Evolutionary conservation across 2,329 filamentous ascomycete genomes (phyloP), one percentile per base, ranked within the genome.

Genomic region (Aspergillus pseudoglaucus): DNA sequence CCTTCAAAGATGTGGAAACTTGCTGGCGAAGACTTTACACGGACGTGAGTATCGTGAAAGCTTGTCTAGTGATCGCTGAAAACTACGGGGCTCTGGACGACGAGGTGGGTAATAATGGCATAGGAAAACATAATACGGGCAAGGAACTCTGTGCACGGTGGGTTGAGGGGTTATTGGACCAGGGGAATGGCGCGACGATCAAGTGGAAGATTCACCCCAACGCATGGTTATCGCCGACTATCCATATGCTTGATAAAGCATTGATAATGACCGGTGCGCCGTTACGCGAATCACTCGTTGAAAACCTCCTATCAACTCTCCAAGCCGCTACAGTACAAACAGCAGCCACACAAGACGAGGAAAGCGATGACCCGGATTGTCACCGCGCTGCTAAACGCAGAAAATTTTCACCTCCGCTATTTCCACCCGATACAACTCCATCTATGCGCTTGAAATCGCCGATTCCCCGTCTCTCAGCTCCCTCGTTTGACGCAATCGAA

Each of bases 211-310:
- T 62, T 22, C 44, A 52, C 27, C 33, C 56, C 35, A 43, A 56
- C 6, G 53, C 69, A 27, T 80, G 75, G 67, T 61, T 90, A 3
- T 75, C 80, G 30, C 65, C 74, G 1, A 73, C 86, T 2, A 78
- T 95, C 30, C 75, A 77, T 46, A 69, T 77, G 1, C 75, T 97
- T 2, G 90, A 96, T 59, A 82, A 83, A 64, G 84, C 86, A 0
- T 68, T 94, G 40, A 88, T 95, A 41, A 78, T 90, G 46, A 81
- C 87, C 0, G 87, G 86, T 1, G 85, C 79, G 0, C 80, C 80
- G 1, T 74, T 62, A 1, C 73, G 87, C 47, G 77, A 79, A 6
- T 55, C 60, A 7, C 52, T 69, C 25, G 65, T 75, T 18, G 67
- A 72, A 45, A 47, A 50, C 6, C 53, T 76, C 3, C 48, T 75